Evolutionary conservation across 345 rosid genomes (phyloP), one percentile per base, ranked within the genome.

Genomic region (Anacardium occidentale): DNA sequence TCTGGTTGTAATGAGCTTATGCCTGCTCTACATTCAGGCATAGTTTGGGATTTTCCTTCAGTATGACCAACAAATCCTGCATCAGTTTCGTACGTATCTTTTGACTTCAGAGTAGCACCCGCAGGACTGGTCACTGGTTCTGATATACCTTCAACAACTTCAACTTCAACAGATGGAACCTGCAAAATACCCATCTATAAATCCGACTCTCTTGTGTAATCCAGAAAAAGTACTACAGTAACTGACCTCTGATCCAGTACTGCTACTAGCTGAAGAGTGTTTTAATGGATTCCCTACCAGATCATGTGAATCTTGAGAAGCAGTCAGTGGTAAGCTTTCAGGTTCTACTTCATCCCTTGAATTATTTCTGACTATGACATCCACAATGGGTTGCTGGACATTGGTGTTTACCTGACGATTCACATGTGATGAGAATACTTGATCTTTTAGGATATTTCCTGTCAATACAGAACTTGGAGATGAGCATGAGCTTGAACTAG

Each of bases 381-480:
- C 79, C 58, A 52, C 59, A 75, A 26, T 53, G 63, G 74, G 42
- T 34, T 21, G 76, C 5, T 78, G 59, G 10, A 29, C 61, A 25
- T 66, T 63, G 52, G 76, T 64, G 45, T 69, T 74, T 64, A 72
- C 74, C 61, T 67, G 70, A 56, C 66, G 68, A 64, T 65, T 82
- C 54, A 78, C 71, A 72, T 72, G 76, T 12, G 64, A 60, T 15
- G 72, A 18, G 6, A 77, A 18, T 22, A 59, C 64, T 51, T 75
- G 76, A 60, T 71, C 70, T 56, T 25, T 18, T 58, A 66, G 72
- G 40, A 59, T 59, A 65, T 70, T 70, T 42, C 72, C 83, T 54
- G 71, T 77, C 68, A 86, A 73, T 63, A 85, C 85, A 26, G 90
- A 85, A 75, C 73, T 80, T 25, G 88, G 90, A 69, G 86, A 86